Evolutionary conservation across 768 basidiomycete genomes (phyloP).

Genomic region (Cyclocybe cylindracea): DNA sequence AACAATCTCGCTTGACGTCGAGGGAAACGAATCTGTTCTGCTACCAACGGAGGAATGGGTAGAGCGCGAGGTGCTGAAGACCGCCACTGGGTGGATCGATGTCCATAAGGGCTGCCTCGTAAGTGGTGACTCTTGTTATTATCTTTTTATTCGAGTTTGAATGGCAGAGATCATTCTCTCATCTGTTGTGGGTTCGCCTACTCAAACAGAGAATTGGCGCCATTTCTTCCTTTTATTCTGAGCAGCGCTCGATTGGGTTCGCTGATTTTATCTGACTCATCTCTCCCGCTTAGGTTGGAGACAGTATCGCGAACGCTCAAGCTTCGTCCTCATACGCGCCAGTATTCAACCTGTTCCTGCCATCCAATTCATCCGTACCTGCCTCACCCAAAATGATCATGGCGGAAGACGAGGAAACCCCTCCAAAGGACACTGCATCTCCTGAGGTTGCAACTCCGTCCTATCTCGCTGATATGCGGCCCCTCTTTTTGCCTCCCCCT

Average conservation of each 20-base stretch:
- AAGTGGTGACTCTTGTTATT: constrained; percentile 33
- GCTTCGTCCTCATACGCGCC: constrained; percentile 46
- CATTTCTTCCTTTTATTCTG: constrained; percentile 8
- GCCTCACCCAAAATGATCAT: constrained; percentile 21
- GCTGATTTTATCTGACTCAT: constrained; percentile 17
- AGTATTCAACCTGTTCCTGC: constrained; percentile 48
- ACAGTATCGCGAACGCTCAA: constrained; percentile 33
- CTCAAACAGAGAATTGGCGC: constrained; percentile 2
- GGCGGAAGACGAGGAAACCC: constrained; percentile 22
- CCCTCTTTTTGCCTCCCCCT: constrained; percentile 74
- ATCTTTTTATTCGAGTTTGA: constrained; percentile 11
- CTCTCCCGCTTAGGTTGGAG: constrained; percentile 34
- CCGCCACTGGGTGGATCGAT: constrained; percentile 72
- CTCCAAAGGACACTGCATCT: constrained; percentile 16
- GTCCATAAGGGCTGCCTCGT: constrained; percentile 68
- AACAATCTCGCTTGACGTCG: constrained; percentile 54
- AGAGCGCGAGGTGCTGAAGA: constrained; percentile 71
- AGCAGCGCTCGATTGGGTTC: constrained; percentile 1
- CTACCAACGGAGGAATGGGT: constrained; percentile 77
- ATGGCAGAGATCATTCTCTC: constrained; percentile 3
- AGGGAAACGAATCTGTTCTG: constrained; percentile 62
- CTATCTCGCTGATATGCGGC: constrained; percentile 54
- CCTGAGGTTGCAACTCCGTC: constrained; percentile 27
- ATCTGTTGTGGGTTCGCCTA: background rate
- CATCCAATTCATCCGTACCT: constrained; percentile 27